Base-by-base conservation (phyloP, 495 filamentous ascomycete genomes). In the Aspergillus incahuasiensis region DNA sequence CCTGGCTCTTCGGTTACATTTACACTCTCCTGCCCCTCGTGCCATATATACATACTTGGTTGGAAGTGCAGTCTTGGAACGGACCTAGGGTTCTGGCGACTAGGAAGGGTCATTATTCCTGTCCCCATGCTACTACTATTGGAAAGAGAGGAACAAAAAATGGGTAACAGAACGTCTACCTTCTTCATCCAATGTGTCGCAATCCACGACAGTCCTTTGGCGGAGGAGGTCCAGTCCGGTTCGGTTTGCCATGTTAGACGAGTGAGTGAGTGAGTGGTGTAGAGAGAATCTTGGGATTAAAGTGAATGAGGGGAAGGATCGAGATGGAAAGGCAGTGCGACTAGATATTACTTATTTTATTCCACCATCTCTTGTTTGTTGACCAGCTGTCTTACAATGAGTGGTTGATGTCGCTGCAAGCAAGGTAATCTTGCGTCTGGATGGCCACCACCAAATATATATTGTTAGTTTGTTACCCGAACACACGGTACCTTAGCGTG, bases 31-130 rank as follows among this genome's bases (percentile, higher is more conserved):
- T 43, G 13, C 48, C 13, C 24, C 30, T 5, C 8, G 11, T n/a
- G 24, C 9, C 2, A 35, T 1, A 16, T 16, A 20, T 35, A 35
- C 22, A 30, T 64, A 83, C 82, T 68, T 86, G 83, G 54, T 86
- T 86, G 3, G 83, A 86, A n/a, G 84, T 87, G 60, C 80, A 86
- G 56, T 87, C 82, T 18, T 75, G 71, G 58, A 86, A 87, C 0
- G 81, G 82, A 12, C 82, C 84, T 0, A 83, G 63, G 15, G 73
- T 63, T 58, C 69, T 74, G n/a, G 80, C 76, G 6, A 85, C 82
- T 82, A 41, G 3, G 35, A 46, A 6, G 30, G 9, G 52, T 38
- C 44, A 44, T 30, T 30, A 30, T 12, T 35, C 32, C 13, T 35
- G 32, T 35, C 9, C 32, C 13, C 13, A 7, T 35, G 4, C 2